Percentiles rank a stretch among this genome's conserved stretches.
These are phyloP conservation scores for apple (Malus domestica) DNA, from an alignment of 306 rosid species.

Conservation along the genomic window DNA sequence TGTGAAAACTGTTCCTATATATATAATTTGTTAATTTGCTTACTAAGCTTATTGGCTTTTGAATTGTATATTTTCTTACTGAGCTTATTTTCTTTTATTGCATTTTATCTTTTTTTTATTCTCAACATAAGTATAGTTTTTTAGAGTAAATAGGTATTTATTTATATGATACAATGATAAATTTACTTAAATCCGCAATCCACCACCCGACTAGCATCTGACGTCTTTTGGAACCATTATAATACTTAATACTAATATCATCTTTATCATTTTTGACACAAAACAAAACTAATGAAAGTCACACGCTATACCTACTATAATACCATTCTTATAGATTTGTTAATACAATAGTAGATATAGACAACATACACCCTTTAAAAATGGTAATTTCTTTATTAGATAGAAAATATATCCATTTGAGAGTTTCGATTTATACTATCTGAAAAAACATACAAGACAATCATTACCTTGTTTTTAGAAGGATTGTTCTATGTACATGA, in stretches of 20 bases:
- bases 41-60: no score
- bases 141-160: rapidly evolving
- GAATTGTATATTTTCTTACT: no score
- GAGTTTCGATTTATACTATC: neutral
- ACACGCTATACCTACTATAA: neutral
- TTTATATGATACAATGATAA: no score
- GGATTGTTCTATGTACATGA: neutral
- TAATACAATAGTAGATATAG: neutral
- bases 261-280: neutral
- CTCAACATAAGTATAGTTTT: no score
- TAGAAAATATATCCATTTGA: neutral
- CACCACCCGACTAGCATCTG: no score
- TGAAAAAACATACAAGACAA: neutral
- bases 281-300: neutral
- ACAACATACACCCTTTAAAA: neutral
- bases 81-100: no score
- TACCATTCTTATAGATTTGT: neutral
- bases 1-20: no score
- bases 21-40: no score
- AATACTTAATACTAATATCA: no score
- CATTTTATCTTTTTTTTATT: no score
- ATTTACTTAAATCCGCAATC: no score
- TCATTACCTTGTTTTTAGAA: neutral
- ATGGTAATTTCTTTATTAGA: neutral
- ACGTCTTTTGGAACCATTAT: no score